Conservation (phyloP, 2,329 filamentous ascomycete species). For the Venturia effusa region DNA sequence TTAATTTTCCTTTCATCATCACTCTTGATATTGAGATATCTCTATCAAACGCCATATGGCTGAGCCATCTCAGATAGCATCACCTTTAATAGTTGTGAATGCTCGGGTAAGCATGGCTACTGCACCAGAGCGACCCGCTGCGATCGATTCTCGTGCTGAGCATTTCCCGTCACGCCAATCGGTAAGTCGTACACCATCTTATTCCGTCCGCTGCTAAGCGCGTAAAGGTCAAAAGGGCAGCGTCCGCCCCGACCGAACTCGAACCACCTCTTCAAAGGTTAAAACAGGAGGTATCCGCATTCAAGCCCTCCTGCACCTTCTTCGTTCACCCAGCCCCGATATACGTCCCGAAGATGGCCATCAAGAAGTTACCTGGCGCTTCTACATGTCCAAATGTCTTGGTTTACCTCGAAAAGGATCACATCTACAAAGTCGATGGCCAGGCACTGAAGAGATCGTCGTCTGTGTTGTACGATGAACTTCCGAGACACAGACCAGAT, state of each 20-base stretch:
- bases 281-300: neutral
- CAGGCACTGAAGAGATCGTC: neutral
- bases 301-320: neutral
- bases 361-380: neutral
- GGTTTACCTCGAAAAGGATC: neutral
- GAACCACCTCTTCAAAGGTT: neutral
- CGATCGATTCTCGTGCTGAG: neutral
- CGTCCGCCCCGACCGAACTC: neutral
- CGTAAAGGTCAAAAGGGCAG: neutral
- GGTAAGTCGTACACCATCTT: neutral
- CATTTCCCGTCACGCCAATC: neutral
- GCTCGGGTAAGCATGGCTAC: neutral
- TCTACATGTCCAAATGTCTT: neutral
- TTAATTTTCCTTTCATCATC: neutral
- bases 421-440: neutral
- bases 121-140: neutral
- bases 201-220: neutral
- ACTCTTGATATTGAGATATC: neutral
- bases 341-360: neutral
- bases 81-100: neutral
- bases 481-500: neutral
- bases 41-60: neutral
- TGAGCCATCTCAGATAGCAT: neutral
- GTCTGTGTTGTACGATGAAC: neutral
- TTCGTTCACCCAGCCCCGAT: neutral